phyloP scores from a whole-genome alignment of 441 rosid species.

The Pelargonium citronellum region DNA sequence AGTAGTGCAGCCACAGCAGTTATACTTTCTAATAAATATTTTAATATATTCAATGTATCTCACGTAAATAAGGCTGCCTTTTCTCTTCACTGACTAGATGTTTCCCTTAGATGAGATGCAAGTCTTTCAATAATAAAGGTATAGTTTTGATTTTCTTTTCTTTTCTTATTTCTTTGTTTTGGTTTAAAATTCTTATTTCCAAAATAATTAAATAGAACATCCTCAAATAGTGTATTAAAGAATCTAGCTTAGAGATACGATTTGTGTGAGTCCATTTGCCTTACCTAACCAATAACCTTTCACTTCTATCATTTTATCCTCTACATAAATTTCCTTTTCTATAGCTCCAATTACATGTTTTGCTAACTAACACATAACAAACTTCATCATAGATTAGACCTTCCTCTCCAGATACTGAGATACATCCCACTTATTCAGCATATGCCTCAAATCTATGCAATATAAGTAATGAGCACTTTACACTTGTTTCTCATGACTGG shows the following conservation, averaged over 20 bases:
- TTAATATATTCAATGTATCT: not conserved
- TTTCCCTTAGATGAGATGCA: not conserved
- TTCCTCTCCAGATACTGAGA: not conserved
- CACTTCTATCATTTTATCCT: not conserved
- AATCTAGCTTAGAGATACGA: not conserved
- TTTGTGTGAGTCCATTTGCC: not conserved
- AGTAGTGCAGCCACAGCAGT: not conserved
- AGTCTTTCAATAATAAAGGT: not conserved
- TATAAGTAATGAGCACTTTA: not conserved
- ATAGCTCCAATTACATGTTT: not conserved
- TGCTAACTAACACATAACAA: not conserved
- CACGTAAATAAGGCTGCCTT: not conserved
- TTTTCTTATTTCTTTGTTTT: not conserved
- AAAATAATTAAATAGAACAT: not conserved
- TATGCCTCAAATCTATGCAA: not conserved
- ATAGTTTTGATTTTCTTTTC: not conserved
- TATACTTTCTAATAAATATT: not conserved
- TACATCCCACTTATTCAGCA: too few species aligned
- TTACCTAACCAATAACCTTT: conserved; percentile 1
- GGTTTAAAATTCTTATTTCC: not conserved
- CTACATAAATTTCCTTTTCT: not conserved
- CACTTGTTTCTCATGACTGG: not conserved
- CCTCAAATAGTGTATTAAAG: not conserved
- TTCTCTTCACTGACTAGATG: not conserved
- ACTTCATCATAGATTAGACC: not conserved